Conservation (phyloP, 108 stramenopile genomes). For the Skeletonema tropicum region DNA sequence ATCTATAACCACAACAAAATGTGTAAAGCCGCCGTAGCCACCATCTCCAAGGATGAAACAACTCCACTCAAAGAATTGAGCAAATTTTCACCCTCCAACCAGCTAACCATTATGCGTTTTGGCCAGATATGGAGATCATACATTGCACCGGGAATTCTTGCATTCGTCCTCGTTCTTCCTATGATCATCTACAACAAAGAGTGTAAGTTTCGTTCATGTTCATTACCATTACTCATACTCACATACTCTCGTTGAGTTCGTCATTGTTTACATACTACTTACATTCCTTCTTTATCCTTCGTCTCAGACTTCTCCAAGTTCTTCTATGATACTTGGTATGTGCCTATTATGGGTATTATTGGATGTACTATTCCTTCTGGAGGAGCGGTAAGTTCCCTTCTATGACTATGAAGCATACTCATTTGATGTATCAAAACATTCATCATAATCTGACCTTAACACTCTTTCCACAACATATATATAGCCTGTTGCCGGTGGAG, state of each 20-base stretch:
- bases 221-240: no score
- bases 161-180: conserved; percentile 3
- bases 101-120: background rate
- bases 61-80: no score
- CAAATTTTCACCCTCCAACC: background rate
- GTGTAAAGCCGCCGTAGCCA: no score
- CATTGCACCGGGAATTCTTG: conserved; percentile 1
- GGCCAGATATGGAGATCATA: conserved; percentile 8
- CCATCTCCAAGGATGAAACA: no score
- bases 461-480: background rate
- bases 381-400: conserved; percentile 1
- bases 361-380: conserved; percentile 13
- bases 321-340: conserved; percentile 11
- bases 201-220: background rate
- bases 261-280: background rate
- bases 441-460: background rate
- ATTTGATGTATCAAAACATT: background rate
- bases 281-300: background rate
- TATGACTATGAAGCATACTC: no score
- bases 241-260: background rate
- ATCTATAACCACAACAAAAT: no score
- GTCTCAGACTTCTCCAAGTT: conserved; percentile 6
- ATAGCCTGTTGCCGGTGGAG: conserved; percentile 17
- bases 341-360: conserved; percentile 17
- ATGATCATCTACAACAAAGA: background rate